These are phyloP conservation scores for Thraustochytrium sp. DNA, from an alignment of 352 stramenopile species.

Conservation along the genomic window DNA sequence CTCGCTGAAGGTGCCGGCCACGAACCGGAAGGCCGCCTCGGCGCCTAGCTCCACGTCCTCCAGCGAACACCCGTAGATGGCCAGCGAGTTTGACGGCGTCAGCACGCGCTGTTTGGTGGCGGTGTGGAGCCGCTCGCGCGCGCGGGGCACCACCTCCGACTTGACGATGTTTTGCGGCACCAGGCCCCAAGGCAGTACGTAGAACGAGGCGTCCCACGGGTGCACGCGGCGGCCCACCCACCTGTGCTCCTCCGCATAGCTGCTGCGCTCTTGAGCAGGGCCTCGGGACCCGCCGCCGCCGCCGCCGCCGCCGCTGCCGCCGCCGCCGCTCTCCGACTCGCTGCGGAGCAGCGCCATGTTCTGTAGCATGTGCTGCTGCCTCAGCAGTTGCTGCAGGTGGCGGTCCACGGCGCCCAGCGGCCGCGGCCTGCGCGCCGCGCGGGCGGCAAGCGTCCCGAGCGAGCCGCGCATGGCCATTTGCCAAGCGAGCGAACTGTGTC, in stretches of 20 bases:
- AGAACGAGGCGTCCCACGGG: conserved; percentile 7
- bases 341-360: too few species aligned
- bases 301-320: neutral
- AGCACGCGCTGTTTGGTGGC: neutral
- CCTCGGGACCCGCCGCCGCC: neutral
- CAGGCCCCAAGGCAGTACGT: conserved; percentile 22
- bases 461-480: too few species aligned
- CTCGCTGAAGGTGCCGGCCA: conserved; percentile 17
- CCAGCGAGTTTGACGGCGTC: neutral
- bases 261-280: neutral
- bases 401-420: too few species aligned
- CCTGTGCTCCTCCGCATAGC: neutral
- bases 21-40: neutral
- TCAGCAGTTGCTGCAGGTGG: too few species aligned
- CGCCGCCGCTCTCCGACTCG: too few species aligned
- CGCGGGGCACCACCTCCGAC: neutral
- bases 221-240: conserved; percentile 19
- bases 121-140: neutral
- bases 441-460: too few species aligned
- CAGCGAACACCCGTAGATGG: neutral
- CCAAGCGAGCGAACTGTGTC: too few species aligned
- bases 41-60: neutral
- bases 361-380: too few species aligned
- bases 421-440: too few species aligned
- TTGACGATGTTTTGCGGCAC: conserved; percentile 32